These are phyloP conservation scores for Aspergillus cristatus DNA, from an alignment of 495 filamentous ascomycete genomes.

Conservation along the genomic window DNA sequence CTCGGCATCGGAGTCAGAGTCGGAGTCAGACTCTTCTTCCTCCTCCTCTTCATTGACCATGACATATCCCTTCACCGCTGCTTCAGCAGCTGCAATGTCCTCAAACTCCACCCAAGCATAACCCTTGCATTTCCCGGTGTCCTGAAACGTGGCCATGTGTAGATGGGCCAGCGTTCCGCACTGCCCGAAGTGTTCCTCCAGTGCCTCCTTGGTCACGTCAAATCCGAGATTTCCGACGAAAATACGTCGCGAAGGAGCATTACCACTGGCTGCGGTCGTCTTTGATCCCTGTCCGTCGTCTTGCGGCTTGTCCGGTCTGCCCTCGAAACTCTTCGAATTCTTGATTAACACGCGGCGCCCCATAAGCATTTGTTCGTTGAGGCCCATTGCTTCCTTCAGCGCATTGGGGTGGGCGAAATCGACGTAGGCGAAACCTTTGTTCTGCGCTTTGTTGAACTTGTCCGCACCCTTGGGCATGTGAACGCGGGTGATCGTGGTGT, in stretches of 20 bases:
- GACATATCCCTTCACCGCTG: conserved; percentile 75
- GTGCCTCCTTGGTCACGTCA: conserved; percentile 68
- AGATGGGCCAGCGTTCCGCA: conserved; percentile 73
- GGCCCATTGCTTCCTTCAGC: conserved; percentile 59
- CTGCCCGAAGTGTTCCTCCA: conserved; percentile 68
- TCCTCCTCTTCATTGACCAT: conserved; percentile 53
- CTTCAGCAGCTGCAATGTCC: conserved; percentile 60
- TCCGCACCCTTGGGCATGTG: conserved; percentile 57
- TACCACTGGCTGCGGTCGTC: conserved; percentile 27
- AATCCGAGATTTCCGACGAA: conserved; percentile 92
- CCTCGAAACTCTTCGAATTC: conserved; percentile 75
- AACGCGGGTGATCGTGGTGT: conserved; percentile 66
- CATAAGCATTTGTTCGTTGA: conserved; percentile 68
- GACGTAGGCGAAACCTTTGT: conserved; percentile 93
- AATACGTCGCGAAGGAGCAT: conserved; percentile 63
- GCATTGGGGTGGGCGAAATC: conserved; percentile 68
- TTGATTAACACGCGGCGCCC: conserved; percentile 87
- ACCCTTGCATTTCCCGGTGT: conserved; percentile 94
- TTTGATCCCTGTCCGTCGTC: conserved; percentile 26
- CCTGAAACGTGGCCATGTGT: conserved; percentile 90
- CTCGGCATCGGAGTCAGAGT: conserved; percentile 11
- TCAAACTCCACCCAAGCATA: conserved; percentile 92
- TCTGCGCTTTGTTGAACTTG: conserved; percentile 44
- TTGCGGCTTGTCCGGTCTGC: conserved; percentile 55
- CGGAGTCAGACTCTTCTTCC: conserved; percentile 23